phyloP scores from a whole-genome alignment of 257 asterid genomes.

The Rhazya stricta region DNA sequence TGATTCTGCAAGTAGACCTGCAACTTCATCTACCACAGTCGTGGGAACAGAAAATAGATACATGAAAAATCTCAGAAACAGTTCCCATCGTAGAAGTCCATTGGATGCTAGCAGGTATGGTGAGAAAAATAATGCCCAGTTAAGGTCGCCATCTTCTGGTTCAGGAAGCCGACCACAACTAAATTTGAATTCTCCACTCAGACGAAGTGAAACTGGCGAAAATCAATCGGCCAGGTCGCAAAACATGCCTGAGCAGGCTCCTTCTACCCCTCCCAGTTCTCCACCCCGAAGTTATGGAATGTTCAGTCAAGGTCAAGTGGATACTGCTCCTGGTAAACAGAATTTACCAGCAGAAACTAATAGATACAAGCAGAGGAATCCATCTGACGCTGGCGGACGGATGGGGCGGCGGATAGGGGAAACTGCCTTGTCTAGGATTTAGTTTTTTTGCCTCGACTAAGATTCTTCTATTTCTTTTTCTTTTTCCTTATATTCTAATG shows the following conservation, averaged over 20 bases:
- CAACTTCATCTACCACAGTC: slow-evolving; percentile 22
- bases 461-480: background rate
- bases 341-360: slow-evolving; percentile 31
- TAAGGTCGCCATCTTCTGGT: slow-evolving; percentile 12
- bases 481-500: too few species aligned
- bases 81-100: slow-evolving; percentile 20
- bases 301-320: slow-evolving; percentile 34
- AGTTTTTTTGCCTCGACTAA: background rate
- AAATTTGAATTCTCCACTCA: slow-evolving; percentile 26
- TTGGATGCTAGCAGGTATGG: slow-evolving; percentile 16
- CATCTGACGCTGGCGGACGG: slow-evolving; percentile 26
- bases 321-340: slow-evolving; percentile 21
- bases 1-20: slow-evolving; percentile 17
- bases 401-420: background rate
- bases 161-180: slow-evolving; percentile 24
- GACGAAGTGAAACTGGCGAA: slow-evolving; percentile 17
- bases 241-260: slow-evolving; percentile 22
- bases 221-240: slow-evolving; percentile 14
- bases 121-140: slow-evolving; percentile 21
- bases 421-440: background rate
- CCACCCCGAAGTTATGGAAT: slow-evolving; percentile 46
- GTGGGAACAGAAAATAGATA: slow-evolving; percentile 35
- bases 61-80: slow-evolving; percentile 32
- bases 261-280: slow-evolving; percentile 24
- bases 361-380: slow-evolving; percentile 48